Base-by-base conservation (phyloP, 169 alveolate genomes). In the Eimeria brunetti region DNA sequence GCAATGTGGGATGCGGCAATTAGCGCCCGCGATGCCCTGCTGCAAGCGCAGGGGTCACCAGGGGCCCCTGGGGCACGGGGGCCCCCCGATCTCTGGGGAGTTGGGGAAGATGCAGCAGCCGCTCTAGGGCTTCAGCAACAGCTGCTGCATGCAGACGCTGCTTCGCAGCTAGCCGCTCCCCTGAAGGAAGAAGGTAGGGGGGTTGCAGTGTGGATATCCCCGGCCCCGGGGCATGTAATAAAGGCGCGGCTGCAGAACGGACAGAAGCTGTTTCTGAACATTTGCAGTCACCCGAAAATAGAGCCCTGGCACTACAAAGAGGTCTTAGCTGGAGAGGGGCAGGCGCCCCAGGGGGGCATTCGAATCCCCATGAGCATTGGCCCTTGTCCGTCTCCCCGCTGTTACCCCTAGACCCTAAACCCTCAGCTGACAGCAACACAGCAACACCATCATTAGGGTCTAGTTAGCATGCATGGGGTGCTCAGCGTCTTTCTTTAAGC, bases 301-400 rank as follows among this genome's bases (percentile, higher is more conserved):
- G 95, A 91, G 58, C 91, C 91, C 14, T 91, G 95, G 95, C 95
- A 91, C 69, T 91, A 91, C 80, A 80, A 91, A 62, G 69, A 80
- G 9, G 51, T 78, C 8, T 73, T 91, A 20, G 24, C 71, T 14
- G 90, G 58, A 36, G 91, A 20, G 30, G 90, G 75, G 75, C 84
- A 56, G 51, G 91, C 86, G 75, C n/a, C 75, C 36, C 71, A 56
- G 11, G 81, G 76, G 38, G 95, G 95, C 16, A 56, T 91, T 81
- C 90, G 95, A 3, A 64, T 91, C 44, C 95, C 95, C 78, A 85
- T 91, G 71, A 91, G 95, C 64, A 85, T 91, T 4, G 95, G 95
- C 85, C 90, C 90, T 14, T 83, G 90, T 83, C 75, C 53, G 90
- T 53, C 56, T 33, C 2, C 16, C 44, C 33, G 11, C 67, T 44